phyloP scores from a whole-genome alignment of 2,329 filamentous ascomycete genomes.

The Pestalotiopsis sp. region DNA sequence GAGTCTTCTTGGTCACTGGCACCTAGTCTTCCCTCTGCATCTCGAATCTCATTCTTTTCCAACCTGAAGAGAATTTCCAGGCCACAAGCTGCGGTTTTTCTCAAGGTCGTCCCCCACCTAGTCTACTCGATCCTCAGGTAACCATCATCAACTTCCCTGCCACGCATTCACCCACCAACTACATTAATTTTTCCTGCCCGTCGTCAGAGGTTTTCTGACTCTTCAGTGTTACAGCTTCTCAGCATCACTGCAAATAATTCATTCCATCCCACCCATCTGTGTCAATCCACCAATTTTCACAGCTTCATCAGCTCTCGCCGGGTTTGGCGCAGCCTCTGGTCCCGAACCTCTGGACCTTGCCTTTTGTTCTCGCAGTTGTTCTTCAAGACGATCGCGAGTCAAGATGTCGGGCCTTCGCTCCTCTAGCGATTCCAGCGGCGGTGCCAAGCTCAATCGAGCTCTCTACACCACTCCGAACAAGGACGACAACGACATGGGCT shows the following conservation, averaged over 20 bases:
- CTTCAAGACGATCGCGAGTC: neutral
- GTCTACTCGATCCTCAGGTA: neutral
- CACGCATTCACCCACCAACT: neutral
- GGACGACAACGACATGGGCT: neutral
- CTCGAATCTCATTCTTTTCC: neutral
- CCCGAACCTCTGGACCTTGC: neutral
- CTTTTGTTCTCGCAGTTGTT: neutral
- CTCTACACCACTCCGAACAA: slow-evolving; percentile 13
- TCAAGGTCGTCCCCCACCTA: neutral
- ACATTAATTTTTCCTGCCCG: neutral
- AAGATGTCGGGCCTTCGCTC: slow-evolving; percentile 14
- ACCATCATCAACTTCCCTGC: neutral
- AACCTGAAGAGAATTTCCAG: neutral
- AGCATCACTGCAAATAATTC: neutral
- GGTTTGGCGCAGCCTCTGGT: neutral
- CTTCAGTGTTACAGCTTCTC: neutral
- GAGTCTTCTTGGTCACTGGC: neutral
- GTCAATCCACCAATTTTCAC: neutral
- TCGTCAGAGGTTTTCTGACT: neutral
- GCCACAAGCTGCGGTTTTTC: neutral
- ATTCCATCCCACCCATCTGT: neutral
- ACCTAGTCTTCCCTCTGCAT: neutral
- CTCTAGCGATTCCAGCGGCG: slow-evolving; percentile 20
- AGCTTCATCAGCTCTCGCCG: neutral
- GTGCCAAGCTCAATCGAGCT: slow-evolving; percentile 15